A percentile compares a stretch with the other conserved stretches of the same genome.
These are phyloP conservation scores for Globisporangium uncinulatum DNA, from an alignment of 352 stramenopile species.

Conservation along the genomic window DNA sequence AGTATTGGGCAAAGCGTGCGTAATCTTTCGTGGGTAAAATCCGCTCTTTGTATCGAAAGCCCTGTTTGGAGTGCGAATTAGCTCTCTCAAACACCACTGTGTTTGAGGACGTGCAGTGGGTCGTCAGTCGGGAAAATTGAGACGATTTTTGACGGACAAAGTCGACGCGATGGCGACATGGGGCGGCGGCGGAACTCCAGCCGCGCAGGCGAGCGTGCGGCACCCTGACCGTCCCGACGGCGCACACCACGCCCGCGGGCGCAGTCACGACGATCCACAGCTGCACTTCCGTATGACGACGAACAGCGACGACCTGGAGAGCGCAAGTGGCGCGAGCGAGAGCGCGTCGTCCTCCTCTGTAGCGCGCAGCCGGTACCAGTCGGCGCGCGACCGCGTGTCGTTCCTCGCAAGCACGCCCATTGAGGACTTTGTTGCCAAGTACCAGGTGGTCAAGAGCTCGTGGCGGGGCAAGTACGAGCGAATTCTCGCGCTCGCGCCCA, in stretches of 20 bases:
- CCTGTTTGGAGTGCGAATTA: too few relatives aligned
- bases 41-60: too few relatives aligned
- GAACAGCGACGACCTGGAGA: constrained; percentile 6
- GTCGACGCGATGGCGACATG: constrained; percentile 3
- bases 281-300: constrained; percentile 2
- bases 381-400: constrained; percentile 23
- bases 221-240: background rate
- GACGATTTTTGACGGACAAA: too few relatives aligned
- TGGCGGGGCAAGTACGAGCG: constrained; percentile 86
- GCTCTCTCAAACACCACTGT: background rate
- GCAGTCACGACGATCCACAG: constrained; percentile 9
- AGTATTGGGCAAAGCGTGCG: too few relatives aligned
- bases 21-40: too few relatives aligned
- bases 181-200: background rate
- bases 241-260: constrained; percentile 4
- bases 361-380: constrained; percentile 11
- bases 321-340: background rate
- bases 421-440: constrained; percentile 81
- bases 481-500: constrained; percentile 74
- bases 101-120: too few relatives aligned
- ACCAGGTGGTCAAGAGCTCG: constrained; percentile 78
- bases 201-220: constrained; percentile 8
- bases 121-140: too few relatives aligned
- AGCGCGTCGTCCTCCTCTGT: background rate
- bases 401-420: constrained; percentile 44